Percentiles rank a stretch among this genome's conserved stretches.
These are phyloP conservation scores for Amylocarpus encephaloides DNA, from an alignment of 2,329 filamentous ascomycete species.

Conservation along the genomic window DNA sequence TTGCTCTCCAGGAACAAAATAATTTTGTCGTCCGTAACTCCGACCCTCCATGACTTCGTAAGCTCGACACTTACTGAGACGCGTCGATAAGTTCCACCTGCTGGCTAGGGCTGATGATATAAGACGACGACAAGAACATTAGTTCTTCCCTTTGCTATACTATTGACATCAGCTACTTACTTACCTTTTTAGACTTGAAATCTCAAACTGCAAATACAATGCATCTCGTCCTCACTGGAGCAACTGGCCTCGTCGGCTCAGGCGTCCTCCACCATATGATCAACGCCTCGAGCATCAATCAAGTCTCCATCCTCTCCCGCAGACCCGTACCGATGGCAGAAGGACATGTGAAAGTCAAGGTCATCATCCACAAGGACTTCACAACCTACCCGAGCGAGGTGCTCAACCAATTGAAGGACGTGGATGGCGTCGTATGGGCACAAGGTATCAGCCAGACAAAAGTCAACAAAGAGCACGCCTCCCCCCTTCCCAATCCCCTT, in stretches of 20 bases:
- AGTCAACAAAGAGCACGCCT: conserved; percentile 50
- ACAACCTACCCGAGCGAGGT: conserved; percentile 50
- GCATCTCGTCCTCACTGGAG: conserved; percentile 63
- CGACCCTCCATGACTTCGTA: too few relatives aligned
- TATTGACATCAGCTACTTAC: background rate
- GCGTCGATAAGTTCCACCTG: too few relatives aligned
- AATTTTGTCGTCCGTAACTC: too few relatives aligned
- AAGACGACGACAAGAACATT: too few relatives aligned
- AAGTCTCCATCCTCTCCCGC: conserved; percentile 62
- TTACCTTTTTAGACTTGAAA: background rate
- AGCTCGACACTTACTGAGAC: too few relatives aligned
- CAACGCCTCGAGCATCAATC: conserved; percentile 44
- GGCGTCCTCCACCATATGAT: conserved; percentile 57
- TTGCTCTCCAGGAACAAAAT: too few relatives aligned
- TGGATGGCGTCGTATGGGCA: conserved; percentile 67
- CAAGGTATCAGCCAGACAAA: conserved; percentile 57
- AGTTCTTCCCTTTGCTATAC: background rate
- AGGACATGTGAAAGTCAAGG: conserved; percentile 52
- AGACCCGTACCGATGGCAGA: conserved; percentile 58
- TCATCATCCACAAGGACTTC: conserved; percentile 66
- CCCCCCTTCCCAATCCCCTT: background rate
- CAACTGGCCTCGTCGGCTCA: conserved; percentile 60
- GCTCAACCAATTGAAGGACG: conserved; percentile 54
- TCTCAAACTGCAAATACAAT: conserved; percentile 31
- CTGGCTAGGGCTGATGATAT: too few relatives aligned